phyloP scores from a whole-genome alignment of 768 basidiomycete species.

The Suillus lakei region DNA sequence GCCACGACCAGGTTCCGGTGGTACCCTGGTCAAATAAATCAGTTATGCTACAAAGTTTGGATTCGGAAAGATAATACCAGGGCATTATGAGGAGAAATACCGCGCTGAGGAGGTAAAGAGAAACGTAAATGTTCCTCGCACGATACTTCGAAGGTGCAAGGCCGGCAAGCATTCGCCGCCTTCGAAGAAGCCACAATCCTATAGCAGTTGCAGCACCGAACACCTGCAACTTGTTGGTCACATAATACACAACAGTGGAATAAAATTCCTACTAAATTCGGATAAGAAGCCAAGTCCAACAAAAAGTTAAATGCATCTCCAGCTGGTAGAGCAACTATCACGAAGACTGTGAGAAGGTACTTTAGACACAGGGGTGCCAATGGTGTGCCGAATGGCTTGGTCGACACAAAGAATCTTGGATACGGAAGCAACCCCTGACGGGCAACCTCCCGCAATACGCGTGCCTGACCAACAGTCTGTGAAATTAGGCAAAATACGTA shows the following conservation, averaged over 20 bases:
- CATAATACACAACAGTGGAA: slow-evolving; percentile 12
- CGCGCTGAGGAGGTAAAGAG: slow-evolving; percentile 24
- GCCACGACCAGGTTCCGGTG: slow-evolving; percentile 31
- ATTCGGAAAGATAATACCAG: slow-evolving; percentile 22
- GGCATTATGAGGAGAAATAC: slow-evolving; percentile 40
- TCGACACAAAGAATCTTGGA: slow-evolving; percentile 51
- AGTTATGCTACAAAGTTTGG: not conserved
- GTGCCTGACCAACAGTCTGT: slow-evolving; percentile 45
- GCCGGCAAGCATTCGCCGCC: slow-evolving; percentile 27
- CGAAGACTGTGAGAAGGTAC: slow-evolving; percentile 42
- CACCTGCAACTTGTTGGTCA: slow-evolving; percentile 17
- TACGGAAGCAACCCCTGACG: slow-evolving; percentile 59
- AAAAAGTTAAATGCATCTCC: slow-evolving; percentile 50
- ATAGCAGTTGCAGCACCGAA: slow-evolving; percentile 33
- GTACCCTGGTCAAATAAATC: slow-evolving; percentile 23
- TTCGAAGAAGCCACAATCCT: slow-evolving; percentile 37
- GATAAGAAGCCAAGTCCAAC: slow-evolving; percentile 44
- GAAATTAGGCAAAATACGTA: not conserved
- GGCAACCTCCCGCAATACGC: slow-evolving; percentile 55
- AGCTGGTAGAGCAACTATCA: slow-evolving; percentile 47
- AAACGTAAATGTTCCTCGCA: slow-evolving; percentile 25
- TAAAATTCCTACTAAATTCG: slow-evolving; percentile 37
- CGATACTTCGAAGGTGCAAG: slow-evolving; percentile 24
- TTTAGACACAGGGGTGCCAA: slow-evolving; percentile 46
- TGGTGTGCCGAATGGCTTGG: slow-evolving; percentile 54